Evolutionary conservation across 371 early-diverging fungal genomes (phyloP).

Genomic region (Rhizopus delemar): DNA sequence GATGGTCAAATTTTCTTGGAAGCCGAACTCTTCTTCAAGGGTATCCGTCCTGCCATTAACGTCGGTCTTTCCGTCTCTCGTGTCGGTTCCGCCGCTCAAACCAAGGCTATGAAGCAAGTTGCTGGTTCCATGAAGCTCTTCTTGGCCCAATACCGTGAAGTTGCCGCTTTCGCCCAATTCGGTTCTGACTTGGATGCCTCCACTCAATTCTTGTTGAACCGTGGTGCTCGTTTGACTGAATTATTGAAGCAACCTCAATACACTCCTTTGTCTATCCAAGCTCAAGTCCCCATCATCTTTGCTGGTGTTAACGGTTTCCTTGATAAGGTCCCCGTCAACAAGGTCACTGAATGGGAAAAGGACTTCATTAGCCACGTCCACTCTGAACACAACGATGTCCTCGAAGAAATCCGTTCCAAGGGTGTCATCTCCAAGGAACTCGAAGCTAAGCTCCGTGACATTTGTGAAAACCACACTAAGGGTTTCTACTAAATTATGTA

Average conservation of each 20-base stretch:
- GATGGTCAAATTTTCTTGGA: constrained; percentile 93
- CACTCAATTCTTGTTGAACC: constrained; percentile 96
- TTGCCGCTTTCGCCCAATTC: constrained; percentile 98
- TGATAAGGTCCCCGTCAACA: constrained; percentile 91
- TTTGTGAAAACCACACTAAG: constrained; percentile 79
- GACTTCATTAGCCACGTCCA: constrained; percentile 84
- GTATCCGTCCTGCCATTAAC: constrained; percentile 97
- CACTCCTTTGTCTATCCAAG: constrained; percentile 89
- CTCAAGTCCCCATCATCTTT: constrained; percentile 92
- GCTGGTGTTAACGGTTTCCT: constrained; percentile 97
- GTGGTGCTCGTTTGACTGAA: constrained; percentile 97
- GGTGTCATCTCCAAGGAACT: constrained; percentile 64
- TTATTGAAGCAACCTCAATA: constrained; percentile 95
- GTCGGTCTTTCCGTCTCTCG: constrained; percentile 98
- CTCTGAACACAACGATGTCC: constrained; percentile 80
- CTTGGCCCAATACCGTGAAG: constrained; percentile 98
- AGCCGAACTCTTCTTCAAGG: constrained; percentile 98
- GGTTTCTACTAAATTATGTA: constrained; percentile 61
- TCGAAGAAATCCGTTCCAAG: constrained; percentile 84
- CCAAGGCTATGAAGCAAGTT: constrained; percentile 98
- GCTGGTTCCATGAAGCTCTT: constrained; percentile 97
- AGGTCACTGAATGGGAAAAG: constrained; percentile 88
- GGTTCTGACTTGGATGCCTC: constrained; percentile 97
- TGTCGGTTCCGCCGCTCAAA: constrained; percentile 98
- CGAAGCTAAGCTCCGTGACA: constrained; percentile 77